Conservation (phyloP, 1,284 basidiomycete species). For the Ganoderma meredithae region DNA sequence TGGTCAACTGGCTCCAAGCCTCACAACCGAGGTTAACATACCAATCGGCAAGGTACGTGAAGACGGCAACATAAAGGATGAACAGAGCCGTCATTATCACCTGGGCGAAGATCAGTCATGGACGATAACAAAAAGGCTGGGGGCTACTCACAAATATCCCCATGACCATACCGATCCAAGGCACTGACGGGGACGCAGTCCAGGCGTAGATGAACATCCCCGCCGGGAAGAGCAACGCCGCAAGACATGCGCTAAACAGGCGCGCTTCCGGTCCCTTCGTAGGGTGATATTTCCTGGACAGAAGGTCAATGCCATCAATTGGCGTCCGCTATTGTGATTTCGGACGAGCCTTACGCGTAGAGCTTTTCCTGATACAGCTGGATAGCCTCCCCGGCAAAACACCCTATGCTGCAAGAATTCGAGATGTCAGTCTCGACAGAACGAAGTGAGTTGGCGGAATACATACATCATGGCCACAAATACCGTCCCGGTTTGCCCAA, state of each 20-base stretch:
- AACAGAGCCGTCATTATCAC: conserved; percentile 60
- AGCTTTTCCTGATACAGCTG: conserved; percentile 73
- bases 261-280: conserved; percentile 76
- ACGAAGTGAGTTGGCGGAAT: background rate
- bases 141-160: conserved; percentile 54
- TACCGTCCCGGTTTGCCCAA: conserved; percentile 67
- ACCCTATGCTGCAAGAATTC: conserved; percentile 59
- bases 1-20: background rate
- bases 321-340: background rate
- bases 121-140: background rate
- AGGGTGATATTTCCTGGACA: conserved; percentile 56
- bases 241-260: conserved; percentile 71
- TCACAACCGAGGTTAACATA: conserved; percentile 39
- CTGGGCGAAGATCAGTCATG: conserved; percentile 14
- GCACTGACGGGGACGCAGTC: conserved; percentile 59
- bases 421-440: background rate
- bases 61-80: conserved; percentile 70
- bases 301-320: background rate
- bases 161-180: conserved; percentile 65
- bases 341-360: conserved; percentile 53
- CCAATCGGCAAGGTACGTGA: conserved; percentile 80
- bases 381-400: conserved; percentile 59
- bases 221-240: conserved; percentile 66
- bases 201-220: conserved; percentile 76
- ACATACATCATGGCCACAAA: conserved; percentile 69